These are phyloP conservation scores for Aspergillus udagawae DNA, from an alignment of 2,329 filamentous ascomycete genomes.

Conservation along the genomic window DNA sequence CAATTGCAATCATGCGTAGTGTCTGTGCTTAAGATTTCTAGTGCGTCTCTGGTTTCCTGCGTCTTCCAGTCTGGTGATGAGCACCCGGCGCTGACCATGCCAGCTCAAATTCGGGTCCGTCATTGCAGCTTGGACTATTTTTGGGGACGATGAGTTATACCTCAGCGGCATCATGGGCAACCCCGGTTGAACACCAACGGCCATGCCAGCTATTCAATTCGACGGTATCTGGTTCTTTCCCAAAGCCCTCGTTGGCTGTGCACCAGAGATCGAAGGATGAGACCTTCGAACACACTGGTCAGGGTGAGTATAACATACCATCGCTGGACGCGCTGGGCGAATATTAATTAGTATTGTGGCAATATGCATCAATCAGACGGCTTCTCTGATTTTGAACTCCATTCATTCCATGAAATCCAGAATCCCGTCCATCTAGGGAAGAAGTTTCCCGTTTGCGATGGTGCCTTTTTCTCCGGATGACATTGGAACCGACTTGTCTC, in stretches of 20 bases:
- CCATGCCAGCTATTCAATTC: slow-evolving; percentile 8
- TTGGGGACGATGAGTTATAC: slow-evolving; percentile 13
- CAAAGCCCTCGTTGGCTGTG: slow-evolving; percentile 9
- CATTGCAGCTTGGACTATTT: slow-evolving; percentile 12
- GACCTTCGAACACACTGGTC: background rate
- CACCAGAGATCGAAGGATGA: background rate
- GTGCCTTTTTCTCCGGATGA: slow-evolving; percentile 11
- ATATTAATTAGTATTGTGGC: no score
- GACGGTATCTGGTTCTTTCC: slow-evolving; percentile 8
- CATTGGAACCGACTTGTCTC: slow-evolving; percentile 13
- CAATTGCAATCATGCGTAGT: slow-evolving; percentile 15
- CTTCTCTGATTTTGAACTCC: background rate
- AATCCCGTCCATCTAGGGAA: slow-evolving; percentile 6
- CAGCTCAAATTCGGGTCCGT: slow-evolving; percentile 6
- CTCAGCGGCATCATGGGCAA: slow-evolving; percentile 5
- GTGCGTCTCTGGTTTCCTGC: slow-evolving; percentile 14
- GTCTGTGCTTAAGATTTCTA: slow-evolving; percentile 14
- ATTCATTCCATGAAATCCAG: slow-evolving; percentile 2
- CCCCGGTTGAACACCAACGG: slow-evolving; percentile 8
- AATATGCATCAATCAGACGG: no score
- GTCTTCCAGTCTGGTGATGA: background rate
- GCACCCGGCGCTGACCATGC: slow-evolving; percentile 7
- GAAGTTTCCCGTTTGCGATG: slow-evolving; percentile 6
- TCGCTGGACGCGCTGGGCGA: background rate
- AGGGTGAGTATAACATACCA: slow-evolving; percentile 1